These are phyloP conservation scores for Salix brachista DNA, from an alignment of 345 rosid genomes.

Conservation along the genomic window DNA sequence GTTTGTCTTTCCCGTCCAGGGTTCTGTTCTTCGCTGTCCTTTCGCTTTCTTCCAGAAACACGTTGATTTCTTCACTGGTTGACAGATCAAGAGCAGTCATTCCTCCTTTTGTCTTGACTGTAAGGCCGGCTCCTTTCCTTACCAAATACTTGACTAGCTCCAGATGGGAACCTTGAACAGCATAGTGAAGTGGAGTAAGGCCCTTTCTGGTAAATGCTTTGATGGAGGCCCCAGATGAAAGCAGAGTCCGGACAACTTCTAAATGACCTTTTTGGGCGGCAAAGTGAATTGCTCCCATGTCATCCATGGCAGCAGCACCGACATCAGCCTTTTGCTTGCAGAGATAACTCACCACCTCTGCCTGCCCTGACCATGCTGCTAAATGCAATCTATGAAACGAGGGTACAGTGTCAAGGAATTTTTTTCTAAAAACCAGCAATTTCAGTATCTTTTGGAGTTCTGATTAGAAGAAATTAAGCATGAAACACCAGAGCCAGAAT, in stretches of 20 bases:
- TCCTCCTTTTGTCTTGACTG: constrained; percentile 70
- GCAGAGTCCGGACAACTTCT: constrained; percentile 59
- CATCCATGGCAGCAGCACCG: constrained; percentile 95
- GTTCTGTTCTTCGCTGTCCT: constrained; percentile 35
- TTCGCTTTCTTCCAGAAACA: constrained; percentile 53
- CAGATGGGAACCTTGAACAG: constrained; percentile 82
- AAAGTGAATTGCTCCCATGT: constrained; percentile 96
- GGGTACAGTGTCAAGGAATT: constrained; percentile 44
- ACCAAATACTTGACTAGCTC: constrained; percentile 71
- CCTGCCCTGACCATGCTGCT: constrained; percentile 96
- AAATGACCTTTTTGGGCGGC: constrained; percentile 93
- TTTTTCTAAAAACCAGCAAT: not conserved
- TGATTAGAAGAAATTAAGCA: not conserved
- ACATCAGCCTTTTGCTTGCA: constrained; percentile 93
- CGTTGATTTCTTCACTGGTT: constrained; percentile 43
- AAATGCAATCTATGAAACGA: constrained; percentile 60
- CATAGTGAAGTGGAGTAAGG: constrained; percentile 81
- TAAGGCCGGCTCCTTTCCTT: constrained; percentile 64
- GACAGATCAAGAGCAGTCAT: constrained; percentile 79
- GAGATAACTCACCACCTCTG: constrained; percentile 64
- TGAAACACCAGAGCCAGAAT: not conserved
- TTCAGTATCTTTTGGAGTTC: not conserved
- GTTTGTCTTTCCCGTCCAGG: constrained; percentile 24
- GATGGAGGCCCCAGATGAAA: constrained; percentile 60
- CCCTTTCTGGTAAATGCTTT: constrained; percentile 79